These are phyloP conservation scores for Leishmania guyanensis DNA, from an alignment of 208 protist species.

Conservation along the genomic window DNA sequence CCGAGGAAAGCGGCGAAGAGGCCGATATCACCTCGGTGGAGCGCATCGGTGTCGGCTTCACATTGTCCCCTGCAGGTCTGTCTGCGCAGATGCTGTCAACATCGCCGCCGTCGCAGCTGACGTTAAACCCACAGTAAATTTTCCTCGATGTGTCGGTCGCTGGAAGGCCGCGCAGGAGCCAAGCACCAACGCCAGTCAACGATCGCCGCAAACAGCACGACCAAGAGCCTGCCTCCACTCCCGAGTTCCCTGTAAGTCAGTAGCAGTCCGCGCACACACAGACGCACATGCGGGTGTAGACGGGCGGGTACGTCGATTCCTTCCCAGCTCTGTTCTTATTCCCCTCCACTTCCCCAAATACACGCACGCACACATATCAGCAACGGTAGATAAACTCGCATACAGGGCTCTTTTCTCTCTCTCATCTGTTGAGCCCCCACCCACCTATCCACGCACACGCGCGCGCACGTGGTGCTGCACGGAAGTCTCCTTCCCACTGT, in stretches of 20 bases:
- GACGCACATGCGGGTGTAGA: background rate
- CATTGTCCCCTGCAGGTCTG: background rate
- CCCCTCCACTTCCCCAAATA: background rate
- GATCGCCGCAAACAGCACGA: background rate
- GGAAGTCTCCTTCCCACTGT: background rate
- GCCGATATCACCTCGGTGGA: background rate
- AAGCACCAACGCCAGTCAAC: constrained; percentile 11
- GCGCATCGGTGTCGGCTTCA: constrained; percentile 2
- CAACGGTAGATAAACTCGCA: no score
- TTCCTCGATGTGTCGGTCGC: background rate
- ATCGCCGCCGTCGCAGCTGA: background rate
- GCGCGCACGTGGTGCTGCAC: background rate
- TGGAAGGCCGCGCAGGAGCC: constrained; percentile 9
- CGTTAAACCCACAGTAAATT: background rate
- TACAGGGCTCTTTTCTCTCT: no score
- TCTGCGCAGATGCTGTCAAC: background rate
- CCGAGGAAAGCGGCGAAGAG: constrained; percentile 30
- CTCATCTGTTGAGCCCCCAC: no score
- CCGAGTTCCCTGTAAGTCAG: background rate
- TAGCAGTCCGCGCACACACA: background rate
- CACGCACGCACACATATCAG: background rate
- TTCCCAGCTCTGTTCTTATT: background rate
- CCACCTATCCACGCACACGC: background rate
- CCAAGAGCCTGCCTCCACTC: background rate
- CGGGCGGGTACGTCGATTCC: background rate